Evolutionary conservation across 768 basidiomycete species (phyloP), one percentile per base, ranked within the genome.

Genomic region (Rhizopogon vulgaris): DNA sequence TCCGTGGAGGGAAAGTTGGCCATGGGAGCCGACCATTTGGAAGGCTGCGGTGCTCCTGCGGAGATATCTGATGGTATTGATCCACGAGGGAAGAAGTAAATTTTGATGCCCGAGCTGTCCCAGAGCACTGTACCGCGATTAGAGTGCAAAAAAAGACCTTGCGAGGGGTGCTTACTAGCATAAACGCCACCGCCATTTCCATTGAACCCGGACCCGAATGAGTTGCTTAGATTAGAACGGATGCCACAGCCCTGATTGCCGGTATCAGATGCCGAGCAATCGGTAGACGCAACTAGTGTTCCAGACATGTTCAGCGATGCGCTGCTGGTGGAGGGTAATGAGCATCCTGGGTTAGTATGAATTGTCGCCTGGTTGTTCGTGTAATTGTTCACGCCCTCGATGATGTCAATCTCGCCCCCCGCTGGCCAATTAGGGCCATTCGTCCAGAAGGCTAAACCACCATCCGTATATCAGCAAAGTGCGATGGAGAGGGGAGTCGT

Each of bases 161-260:
- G 11, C 27, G 17, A 41, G 41, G 11, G 30, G 49, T 22, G 80
- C 89, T 67, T 62, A 93, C 90, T 90, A 48, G 88, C 88, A 70
- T 92, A 95, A 47, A 92, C 87, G 59, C 94, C 94, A 41, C 94
- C 94, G 9, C 83, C 82, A 58, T 78, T 84, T n/a, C 63, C 66
- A 67, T 97, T 97, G 74, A 94, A 97, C 11, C 74, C 81, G n/a
- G 76, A 67, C n/a, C 94, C 94, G 63, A 88, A 95, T 2, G 85
- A 84, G 53, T 79, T 82, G 48, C 67, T 70, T 47, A 74, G 71
- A 30, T 66, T 64, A 8, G 84, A 79, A 9, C 85, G 83, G 37
- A 87, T 75, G 8, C 94, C 93, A 65, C 94, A 97, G 18, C 92
- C 91, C 61, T 83, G 74, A 55, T 91, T 90, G 17, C 76, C 76